Evolutionary conservation across 306 rosid species (phyloP).

Genomic region (Vigna reflexopilosa): DNA sequence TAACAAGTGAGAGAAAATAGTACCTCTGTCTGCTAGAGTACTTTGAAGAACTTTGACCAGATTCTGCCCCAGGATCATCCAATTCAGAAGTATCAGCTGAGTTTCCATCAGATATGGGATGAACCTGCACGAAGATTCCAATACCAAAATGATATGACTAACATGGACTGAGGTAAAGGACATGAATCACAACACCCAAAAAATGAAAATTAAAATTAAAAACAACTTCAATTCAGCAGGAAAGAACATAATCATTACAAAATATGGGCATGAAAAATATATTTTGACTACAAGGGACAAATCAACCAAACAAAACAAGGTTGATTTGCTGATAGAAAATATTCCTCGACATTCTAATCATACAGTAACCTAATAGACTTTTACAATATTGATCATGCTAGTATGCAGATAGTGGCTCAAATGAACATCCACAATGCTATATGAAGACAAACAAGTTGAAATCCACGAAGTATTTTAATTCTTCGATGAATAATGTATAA

Average conservation of each 20-base stretch:
- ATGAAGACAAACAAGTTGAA: constrained; percentile 35
- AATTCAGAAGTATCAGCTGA: constrained; percentile 53
- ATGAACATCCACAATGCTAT: constrained; percentile 24
- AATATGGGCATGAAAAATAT: constrained; percentile 9
- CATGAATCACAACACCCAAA: constrained; percentile 5
- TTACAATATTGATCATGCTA: neutral
- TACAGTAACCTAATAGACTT: constrained; percentile 28
- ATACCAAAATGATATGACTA: constrained; percentile 37
- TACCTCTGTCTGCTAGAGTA: constrained; percentile 70
- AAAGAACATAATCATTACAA: neutral
- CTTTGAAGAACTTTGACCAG: constrained; percentile 63
- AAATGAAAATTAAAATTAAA: constrained; percentile 32
- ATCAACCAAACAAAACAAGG: constrained; percentile 24
- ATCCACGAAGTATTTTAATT: neutral
- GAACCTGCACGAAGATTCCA: constrained; percentile 71
- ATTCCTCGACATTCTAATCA: constrained; percentile 5
- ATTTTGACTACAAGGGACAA: constrained; percentile 4
- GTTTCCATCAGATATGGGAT: constrained; percentile 64
- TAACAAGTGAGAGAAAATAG: constrained; percentile 30
- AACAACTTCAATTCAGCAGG: constrained; percentile 14
- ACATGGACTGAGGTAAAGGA: constrained; percentile 18
- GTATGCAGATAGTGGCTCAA: constrained; percentile 1
- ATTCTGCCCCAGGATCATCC: constrained; percentile 57
- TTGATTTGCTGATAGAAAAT: constrained; percentile 28
- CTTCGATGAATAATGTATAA: neutral